Percentiles rank a stretch among this genome's conserved stretches.
These are phyloP conservation scores for Cadophora malorum DNA, from an alignment of 2,329 filamentous ascomycete species.

Conservation along the genomic window DNA sequence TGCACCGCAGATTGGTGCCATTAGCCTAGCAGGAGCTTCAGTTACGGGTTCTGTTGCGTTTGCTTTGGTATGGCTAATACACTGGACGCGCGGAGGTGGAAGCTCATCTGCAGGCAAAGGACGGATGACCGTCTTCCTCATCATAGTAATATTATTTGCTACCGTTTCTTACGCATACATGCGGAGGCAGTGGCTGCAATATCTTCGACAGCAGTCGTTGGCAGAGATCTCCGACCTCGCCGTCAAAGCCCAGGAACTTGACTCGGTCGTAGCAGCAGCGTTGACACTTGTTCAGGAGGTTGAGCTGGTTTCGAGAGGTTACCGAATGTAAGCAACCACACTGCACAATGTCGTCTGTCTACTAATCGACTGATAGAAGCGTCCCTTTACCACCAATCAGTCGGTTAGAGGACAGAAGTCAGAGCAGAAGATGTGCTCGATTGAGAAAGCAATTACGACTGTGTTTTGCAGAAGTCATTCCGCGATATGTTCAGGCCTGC, in stretches of 20 bases:
- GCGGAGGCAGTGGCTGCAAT: conserved; percentile 81
- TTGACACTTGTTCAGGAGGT: conserved; percentile 90
- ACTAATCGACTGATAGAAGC: conserved; percentile 62
- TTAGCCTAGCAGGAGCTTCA: conserved; percentile 69
- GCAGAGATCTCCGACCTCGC: conserved; percentile 73
- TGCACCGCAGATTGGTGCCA: conserved; percentile 47
- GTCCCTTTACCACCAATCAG: conserved; percentile 91
- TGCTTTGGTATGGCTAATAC: conserved; percentile 64
- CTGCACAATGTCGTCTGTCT: neutral
- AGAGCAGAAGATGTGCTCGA: conserved; percentile 78
- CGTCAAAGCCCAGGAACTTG: conserved; percentile 78
- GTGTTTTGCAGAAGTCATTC: conserved; percentile 72
- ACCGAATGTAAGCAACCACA: conserved; percentile 69
- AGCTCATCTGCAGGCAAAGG: conserved; percentile 62
- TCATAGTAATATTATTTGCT: conserved; percentile 58
- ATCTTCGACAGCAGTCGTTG: conserved; percentile 76
- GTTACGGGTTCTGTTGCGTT: conserved; percentile 69
- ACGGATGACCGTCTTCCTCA: conserved; percentile 54
- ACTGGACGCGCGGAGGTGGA: conserved; percentile 68
- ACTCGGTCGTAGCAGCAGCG: conserved; percentile 76
- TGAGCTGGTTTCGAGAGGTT: conserved; percentile 91
- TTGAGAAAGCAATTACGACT: conserved; percentile 78
- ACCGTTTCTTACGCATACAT: conserved; percentile 73
- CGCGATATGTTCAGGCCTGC: conserved; percentile 74
- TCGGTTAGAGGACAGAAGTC: conserved; percentile 82